Evolutionary conservation across 148 eudicot species (phyloP).

Genomic region (Vaccinium darrowii): DNA sequence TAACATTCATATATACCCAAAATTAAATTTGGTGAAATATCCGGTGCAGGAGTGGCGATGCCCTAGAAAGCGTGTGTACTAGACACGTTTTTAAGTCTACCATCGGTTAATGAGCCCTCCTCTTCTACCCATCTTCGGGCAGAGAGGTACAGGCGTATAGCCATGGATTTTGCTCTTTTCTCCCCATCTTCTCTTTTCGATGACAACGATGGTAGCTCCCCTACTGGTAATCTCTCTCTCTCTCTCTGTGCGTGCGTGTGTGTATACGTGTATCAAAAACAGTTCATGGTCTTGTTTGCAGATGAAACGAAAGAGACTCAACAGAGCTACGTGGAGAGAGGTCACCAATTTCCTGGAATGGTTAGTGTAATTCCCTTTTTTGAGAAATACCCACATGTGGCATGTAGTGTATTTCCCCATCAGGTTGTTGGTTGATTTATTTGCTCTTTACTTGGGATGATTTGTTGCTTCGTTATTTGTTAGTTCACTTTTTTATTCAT

Average conservation of each 20-base stretch:
- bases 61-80: too few species aligned
- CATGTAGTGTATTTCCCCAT: not conserved
- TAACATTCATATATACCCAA: too few species aligned
- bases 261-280: not conserved
- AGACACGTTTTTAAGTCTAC: too few species aligned
- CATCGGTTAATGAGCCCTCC: too few species aligned
- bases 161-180: conserved; percentile 91
- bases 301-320: conserved; percentile 40
- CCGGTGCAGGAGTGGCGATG: too few species aligned
- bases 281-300: conserved; percentile 17
- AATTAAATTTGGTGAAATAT: too few species aligned
- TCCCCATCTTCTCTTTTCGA: conserved; percentile 86
- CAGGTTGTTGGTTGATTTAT: not conserved
- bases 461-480: not conserved
- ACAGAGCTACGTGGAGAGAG: conserved; percentile 63
- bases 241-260: not conserved
- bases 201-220: conserved; percentile 37
- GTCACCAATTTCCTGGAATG: conserved; percentile 79
- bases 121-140: not conserved
- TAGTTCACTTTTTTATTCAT: not conserved
- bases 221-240: not conserved
- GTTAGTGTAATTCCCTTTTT: conserved; percentile 29
- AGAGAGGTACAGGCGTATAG: not conserved
- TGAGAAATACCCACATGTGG: not conserved
- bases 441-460: not conserved